Percentiles rank a stretch among this genome's conserved stretches.
Conservation (phyloP, 495 filamentous ascomycete genomes). For the Umbilicaria muhlenbergii region DNA sequence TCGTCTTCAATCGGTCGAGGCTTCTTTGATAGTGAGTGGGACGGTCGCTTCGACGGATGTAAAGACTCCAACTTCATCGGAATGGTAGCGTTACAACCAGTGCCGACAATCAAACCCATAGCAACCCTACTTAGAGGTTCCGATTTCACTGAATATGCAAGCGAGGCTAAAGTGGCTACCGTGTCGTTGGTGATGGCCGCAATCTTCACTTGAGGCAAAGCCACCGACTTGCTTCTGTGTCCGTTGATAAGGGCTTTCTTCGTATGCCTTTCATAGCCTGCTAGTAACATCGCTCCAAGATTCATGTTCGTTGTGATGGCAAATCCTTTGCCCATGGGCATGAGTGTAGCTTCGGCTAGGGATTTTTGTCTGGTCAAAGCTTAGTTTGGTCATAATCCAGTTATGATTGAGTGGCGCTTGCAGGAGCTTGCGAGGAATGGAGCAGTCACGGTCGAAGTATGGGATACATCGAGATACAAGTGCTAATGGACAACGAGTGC, state of each 20-base stretch:
- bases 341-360: conserved; percentile 58
- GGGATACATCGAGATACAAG: background rate
- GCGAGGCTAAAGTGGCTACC: conserved; percentile 63
- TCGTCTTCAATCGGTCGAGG: conserved; percentile 27
- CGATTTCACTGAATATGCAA: conserved; percentile 48
- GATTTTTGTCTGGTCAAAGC: conserved; percentile 45
- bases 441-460: background rate
- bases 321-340: conserved; percentile 84
- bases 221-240: conserved; percentile 30
- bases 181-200: conserved; percentile 70
- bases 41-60: conserved; percentile 40
- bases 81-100: conserved; percentile 71
- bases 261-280: conserved; percentile 50
- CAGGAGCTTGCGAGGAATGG: background rate
- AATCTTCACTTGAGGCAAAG: conserved; percentile 52
- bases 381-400: background rate
- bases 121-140: conserved; percentile 54
- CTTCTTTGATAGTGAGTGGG: conserved; percentile 22
- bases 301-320: conserved; percentile 58
- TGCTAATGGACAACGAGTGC: background rate
- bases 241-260: conserved; percentile 27
- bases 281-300: conserved; percentile 49
- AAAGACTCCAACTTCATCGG: conserved; percentile 50
- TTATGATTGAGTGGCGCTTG: background rate
- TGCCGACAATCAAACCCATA: conserved; percentile 72